phyloP scores from a whole-genome alignment of 108 stramenopile genomes.

The Nitzschia sp. region DNA sequence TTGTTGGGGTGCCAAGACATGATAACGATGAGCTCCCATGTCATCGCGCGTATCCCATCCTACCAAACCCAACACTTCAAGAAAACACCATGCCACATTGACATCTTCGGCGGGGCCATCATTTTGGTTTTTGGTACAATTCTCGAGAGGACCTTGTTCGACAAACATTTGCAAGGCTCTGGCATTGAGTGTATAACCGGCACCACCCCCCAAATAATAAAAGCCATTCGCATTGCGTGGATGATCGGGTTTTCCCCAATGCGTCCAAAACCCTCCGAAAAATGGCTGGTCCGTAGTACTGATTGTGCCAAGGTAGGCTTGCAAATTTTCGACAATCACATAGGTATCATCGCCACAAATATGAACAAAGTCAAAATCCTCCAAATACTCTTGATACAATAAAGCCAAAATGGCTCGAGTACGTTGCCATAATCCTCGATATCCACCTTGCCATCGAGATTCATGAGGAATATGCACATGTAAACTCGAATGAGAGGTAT shows the following conservation, averaged over 20 bases:
- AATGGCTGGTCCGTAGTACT: background rate
- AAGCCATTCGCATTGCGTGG: background rate
- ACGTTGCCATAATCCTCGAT: background rate
- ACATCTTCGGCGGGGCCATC: too few species aligned
- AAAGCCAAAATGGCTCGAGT: background rate
- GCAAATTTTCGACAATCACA: conserved; percentile 25
- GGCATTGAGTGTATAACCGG: conserved; percentile 5
- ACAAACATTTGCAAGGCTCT: too few species aligned
- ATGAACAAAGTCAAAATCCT: conserved; percentile 28
- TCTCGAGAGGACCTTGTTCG: too few species aligned
- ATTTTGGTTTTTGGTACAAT: too few species aligned
- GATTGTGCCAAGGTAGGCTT: background rate
- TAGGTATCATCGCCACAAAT: conserved; percentile 33
- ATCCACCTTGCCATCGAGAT: background rate
- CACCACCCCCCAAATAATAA: conserved; percentile 7
- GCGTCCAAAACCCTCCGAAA: background rate
- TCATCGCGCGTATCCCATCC: too few species aligned
- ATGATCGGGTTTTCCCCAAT: background rate
- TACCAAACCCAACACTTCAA: too few species aligned
- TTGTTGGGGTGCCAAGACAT: too few species aligned
- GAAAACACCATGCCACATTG: too few species aligned
- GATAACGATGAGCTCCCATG: too few species aligned
- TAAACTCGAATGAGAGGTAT: background rate
- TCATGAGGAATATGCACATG: background rate
- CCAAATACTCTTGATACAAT: conserved; percentile 17